Evolutionary conservation across 192 early-diverging fungal genomes (phyloP).

Genomic region (Phycomyces nitens): DNA sequence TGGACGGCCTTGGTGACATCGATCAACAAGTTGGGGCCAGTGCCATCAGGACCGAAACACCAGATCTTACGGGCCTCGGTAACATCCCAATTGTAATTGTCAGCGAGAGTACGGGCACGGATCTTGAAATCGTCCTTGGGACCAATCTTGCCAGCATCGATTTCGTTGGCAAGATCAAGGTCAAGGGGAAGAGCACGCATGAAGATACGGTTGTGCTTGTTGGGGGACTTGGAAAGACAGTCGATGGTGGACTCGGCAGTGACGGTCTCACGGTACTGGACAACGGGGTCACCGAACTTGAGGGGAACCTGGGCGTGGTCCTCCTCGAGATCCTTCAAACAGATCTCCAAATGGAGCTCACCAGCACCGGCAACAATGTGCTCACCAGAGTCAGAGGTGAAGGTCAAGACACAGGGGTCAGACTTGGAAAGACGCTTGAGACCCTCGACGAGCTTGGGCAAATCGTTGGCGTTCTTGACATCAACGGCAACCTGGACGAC

Average conservation of each 20-base stretch:
- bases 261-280: slow-evolving; percentile 93
- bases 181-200: slow-evolving; percentile 83
- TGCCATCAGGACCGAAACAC: slow-evolving; percentile 81
- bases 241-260: slow-evolving; percentile 70
- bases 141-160: slow-evolving; percentile 81
- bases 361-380: slow-evolving; percentile 98
- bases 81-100: slow-evolving; percentile 89
- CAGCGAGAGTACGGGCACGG: slow-evolving; percentile 81
- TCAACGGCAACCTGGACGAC: slow-evolving; percentile 96
- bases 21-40: slow-evolving; percentile 86
- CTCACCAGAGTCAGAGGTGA: slow-evolving; percentile 87
- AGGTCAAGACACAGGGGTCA: slow-evolving; percentile 91
- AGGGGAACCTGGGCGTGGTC: slow-evolving; percentile 95
- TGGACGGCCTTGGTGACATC: slow-evolving; percentile 96
- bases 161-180: slow-evolving; percentile 72
- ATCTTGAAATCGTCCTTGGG: slow-evolving; percentile 92
- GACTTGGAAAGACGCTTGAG: slow-evolving; percentile 99
- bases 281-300: slow-evolving; percentile 87
- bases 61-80: slow-evolving; percentile 98
- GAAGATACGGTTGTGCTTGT: slow-evolving; percentile 99
- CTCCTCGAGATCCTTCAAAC: slow-evolving; percentile 97
- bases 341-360: slow-evolving; percentile 98
- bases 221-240: slow-evolving; percentile 93
- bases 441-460: slow-evolving; percentile 99
- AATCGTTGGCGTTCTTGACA: slow-evolving; percentile 94